phyloP scores from a whole-genome alignment of 306 rosid species.

The Cucumis melo region DNA sequence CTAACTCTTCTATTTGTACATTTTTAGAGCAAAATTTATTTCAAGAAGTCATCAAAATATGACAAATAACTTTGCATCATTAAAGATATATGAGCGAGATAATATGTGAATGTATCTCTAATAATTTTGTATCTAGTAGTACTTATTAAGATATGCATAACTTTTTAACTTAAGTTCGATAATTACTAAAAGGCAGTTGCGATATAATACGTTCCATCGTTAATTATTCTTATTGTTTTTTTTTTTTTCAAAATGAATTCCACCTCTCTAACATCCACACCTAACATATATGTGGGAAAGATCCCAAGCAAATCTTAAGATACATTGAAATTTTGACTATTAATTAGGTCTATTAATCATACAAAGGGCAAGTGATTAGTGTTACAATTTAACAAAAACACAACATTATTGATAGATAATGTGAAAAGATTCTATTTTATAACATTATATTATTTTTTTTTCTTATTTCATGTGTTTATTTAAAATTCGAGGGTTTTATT shows the following conservation, averaged over 20 bases:
- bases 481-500: background rate
- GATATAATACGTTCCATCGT: too few species aligned
- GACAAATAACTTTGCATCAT: too few species aligned
- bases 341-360: background rate
- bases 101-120: too few species aligned
- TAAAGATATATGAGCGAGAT: too few species aligned
- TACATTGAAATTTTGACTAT: background rate
- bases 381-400: background rate
- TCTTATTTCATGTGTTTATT: background rate
- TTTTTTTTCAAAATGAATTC: background rate
- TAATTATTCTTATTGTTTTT: too few species aligned
- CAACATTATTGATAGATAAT: background rate
- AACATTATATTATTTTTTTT: background rate
- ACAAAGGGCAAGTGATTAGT: background rate
- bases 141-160: too few species aligned
- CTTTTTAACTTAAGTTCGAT: too few species aligned
- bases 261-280: background rate
- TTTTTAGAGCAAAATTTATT: too few species aligned
- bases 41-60: too few species aligned
- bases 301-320: background rate
- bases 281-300: background rate
- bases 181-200: too few species aligned
- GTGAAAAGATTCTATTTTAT: background rate
- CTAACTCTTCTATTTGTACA: too few species aligned
- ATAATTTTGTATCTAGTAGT: too few species aligned